Percentiles rank a stretch among this genome's conserved stretches.
phyloP scores from a whole-genome alignment of 768 basidiomycete genomes.

The Peribolospora kevripleyi region DNA sequence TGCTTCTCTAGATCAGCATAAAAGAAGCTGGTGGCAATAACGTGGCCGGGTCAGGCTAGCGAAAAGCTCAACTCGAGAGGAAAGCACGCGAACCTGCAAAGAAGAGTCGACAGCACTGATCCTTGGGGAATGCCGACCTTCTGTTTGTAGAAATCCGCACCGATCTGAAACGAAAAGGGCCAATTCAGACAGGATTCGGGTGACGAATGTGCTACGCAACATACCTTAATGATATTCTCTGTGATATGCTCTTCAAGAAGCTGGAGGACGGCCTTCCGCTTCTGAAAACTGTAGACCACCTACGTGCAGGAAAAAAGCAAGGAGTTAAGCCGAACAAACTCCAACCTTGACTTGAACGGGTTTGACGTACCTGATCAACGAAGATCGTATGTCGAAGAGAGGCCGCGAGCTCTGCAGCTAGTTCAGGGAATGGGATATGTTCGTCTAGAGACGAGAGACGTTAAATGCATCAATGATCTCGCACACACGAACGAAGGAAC shows the following conservation, averaged over 20 bases:
- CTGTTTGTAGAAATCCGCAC: constrained; percentile 56
- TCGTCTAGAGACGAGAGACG: constrained; percentile 26
- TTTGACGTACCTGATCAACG: constrained; percentile 42
- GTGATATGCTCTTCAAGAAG: constrained; percentile 73
- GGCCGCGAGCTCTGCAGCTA: constrained; percentile 42
- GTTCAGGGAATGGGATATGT: constrained; percentile 42
- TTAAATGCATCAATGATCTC: background rate
- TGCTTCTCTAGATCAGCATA: constrained; percentile 69
- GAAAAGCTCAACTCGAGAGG: background rate
- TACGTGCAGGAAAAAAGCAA: background rate
- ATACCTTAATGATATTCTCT: constrained; percentile 72
- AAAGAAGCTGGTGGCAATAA: constrained; percentile 31
- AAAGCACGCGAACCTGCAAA: constrained; percentile 35
- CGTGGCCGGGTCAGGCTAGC: background rate
- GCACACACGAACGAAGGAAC: too few relatives aligned
- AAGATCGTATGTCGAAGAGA: constrained; percentile 53
- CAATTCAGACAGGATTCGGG: background rate
- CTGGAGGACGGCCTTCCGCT: constrained; percentile 36
- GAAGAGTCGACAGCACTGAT: constrained; percentile 73
- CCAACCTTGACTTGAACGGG: too few relatives aligned
- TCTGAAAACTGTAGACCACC: constrained; percentile 33
- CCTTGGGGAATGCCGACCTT: constrained; percentile 92
- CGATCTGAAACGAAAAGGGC: constrained; percentile 33
- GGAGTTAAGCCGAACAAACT: background rate
- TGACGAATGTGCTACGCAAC: background rate